These are phyloP conservation scores for Phylloporus arenicola DNA, from an alignment of 768 basidiomycete species.

Conservation along the genomic window DNA sequence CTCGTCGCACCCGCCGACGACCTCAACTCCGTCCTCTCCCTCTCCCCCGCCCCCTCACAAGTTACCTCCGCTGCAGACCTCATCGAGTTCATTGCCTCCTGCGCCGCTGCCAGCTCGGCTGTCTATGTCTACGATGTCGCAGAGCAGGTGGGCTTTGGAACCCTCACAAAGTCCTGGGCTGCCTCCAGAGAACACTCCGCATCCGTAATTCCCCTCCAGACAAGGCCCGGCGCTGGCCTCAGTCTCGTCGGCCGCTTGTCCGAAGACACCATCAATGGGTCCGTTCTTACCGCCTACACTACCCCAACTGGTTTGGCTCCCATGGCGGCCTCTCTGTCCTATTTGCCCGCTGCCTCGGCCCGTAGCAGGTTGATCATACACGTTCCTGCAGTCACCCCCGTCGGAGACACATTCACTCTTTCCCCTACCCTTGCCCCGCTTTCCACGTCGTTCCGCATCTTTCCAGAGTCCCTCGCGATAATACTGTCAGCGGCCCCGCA, in stretches of 20 bases:
- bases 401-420: conserved; percentile 61
- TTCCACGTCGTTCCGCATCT: conserved; percentile 49
- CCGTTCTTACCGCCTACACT: conserved; percentile 72
- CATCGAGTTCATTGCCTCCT: conserved; percentile 66
- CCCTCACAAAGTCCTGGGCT: conserved; percentile 63
- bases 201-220: conserved; percentile 67
- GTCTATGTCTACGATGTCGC: conserved; percentile 83
- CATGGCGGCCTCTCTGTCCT: conserved; percentile 75
- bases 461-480: conserved; percentile 64
- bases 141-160: conserved; percentile 78
- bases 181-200: conserved; percentile 38
- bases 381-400: conserved; percentile 67
- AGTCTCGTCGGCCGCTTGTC: conserved; percentile 74
- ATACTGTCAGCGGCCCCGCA: conserved; percentile 81
- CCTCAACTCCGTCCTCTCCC: conserved; percentile 18
- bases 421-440: conserved; percentile 74
- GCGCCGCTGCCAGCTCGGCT: conserved; percentile 48
- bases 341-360: conserved; percentile 59
- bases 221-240: conserved; percentile 78
- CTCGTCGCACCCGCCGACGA: conserved; percentile 32
- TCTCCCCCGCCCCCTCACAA: conserved; percentile 2
- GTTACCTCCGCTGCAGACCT: conserved; percentile 49
- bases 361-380: conserved; percentile 75
- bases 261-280: conserved; percentile 56
- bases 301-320: conserved; percentile 77